A percentile compares a stretch with the other conserved stretches of the same genome.
Evolutionary conservation across 208 protist genomes (phyloP).

Genomic region (Crithidia fasciculata): DNA sequence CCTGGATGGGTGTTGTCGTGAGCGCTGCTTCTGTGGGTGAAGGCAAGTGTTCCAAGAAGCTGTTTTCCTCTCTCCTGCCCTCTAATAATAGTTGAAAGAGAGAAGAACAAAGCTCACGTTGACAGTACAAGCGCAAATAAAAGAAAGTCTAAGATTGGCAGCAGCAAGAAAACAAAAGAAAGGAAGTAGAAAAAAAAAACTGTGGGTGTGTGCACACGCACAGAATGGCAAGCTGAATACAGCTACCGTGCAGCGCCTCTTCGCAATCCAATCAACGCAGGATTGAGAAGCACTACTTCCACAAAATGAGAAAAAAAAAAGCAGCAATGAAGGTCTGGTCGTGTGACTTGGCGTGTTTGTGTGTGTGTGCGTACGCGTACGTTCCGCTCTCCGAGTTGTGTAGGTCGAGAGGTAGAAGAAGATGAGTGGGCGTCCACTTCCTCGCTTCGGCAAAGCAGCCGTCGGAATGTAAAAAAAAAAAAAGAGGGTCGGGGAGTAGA

Average conservation of each 20-base stretch:
- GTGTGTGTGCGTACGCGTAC: neutral
- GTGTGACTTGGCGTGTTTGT: neutral
- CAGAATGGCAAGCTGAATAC: too few relatives aligned
- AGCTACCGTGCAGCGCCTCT: too few relatives aligned
- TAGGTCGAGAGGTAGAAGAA: too few relatives aligned
- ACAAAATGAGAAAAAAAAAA: too few relatives aligned
- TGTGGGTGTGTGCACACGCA: neutral
- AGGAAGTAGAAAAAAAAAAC: neutral
- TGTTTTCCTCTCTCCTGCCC: neutral
- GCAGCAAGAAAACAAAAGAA: neutral
- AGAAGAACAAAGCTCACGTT: slow-evolving; percentile 5
- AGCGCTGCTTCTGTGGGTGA: too few relatives aligned
- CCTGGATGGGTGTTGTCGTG: too few relatives aligned
- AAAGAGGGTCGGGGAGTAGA: neutral
- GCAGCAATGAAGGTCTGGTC: neutral
- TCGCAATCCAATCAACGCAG: too few relatives aligned
- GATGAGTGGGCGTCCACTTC: too few relatives aligned
- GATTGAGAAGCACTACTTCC: too few relatives aligned
- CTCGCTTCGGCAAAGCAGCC: too few relatives aligned
- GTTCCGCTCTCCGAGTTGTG: neutral
- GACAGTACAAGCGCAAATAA: neutral
- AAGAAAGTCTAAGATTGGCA: neutral
- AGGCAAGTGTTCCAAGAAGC: neutral
- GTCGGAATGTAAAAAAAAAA: neutral
- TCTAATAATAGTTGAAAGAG: neutral